A percentile compares a stretch with the other conserved stretches of the same genome.
These are phyloP conservation scores for Debaryomyces sp. DNA, from an alignment of 1,139 yeast species.

Conservation along the genomic window DNA sequence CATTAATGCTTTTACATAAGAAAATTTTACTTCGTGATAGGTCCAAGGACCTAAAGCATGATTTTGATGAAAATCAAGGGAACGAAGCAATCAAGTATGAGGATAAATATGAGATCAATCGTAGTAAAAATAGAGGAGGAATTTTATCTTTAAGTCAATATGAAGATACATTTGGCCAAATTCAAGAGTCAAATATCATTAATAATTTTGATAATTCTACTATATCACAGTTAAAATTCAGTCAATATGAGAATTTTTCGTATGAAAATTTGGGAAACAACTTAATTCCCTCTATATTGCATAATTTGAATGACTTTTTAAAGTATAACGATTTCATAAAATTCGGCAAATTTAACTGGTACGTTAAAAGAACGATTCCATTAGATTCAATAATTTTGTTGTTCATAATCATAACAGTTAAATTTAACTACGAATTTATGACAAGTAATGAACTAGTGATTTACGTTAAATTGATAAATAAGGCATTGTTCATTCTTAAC, in stretches of 20 bases:
- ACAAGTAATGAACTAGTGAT: constrained; percentile 34
- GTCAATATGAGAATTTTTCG: constrained; percentile 37
- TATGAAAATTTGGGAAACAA: constrained; percentile 56
- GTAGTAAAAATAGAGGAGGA: constrained; percentile 25
- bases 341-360: constrained; percentile 60
- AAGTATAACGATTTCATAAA: constrained; percentile 51
- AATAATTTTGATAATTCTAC: constrained; percentile 37
- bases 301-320: constrained; percentile 56
- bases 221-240: constrained; percentile 38
- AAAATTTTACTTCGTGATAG: constrained; percentile 45
- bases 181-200: constrained; percentile 44
- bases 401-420: constrained; percentile 54
- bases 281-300: constrained; percentile 59
- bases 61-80: constrained; percentile 10
- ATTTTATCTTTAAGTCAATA: constrained; percentile 37
- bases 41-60: constrained; percentile 11
- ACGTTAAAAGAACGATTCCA: constrained; percentile 59
- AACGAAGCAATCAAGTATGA: constrained; percentile 14
- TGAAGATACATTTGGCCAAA: constrained; percentile 46
- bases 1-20: constrained; percentile 56
- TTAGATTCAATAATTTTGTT: constrained; percentile 59
- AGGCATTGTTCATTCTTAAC: constrained; percentile 45
- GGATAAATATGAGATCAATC: constrained; percentile 10
- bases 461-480: constrained; percentile 44
- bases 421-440: constrained; percentile 50